Evolutionary conservation across 2,329 filamentous ascomycete species (phyloP), one percentile per base, ranked within the genome.

Genomic region (Bisporella sp.): DNA sequence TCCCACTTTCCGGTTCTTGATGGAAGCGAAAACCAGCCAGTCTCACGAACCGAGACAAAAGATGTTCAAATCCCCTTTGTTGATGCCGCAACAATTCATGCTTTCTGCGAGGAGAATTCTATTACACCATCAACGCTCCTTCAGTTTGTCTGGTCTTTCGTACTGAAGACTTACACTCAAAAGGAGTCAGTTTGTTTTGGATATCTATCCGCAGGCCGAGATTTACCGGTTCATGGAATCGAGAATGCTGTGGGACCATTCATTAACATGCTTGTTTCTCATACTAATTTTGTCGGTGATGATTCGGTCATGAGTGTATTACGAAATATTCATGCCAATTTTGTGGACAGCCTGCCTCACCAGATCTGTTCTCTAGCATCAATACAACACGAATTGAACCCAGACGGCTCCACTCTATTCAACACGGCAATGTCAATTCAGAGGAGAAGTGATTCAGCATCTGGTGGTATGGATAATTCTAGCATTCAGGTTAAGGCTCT

Each of bases 321-420:
- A 7, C 33, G 54, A 5, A 35, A 37, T 9, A 50, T 68, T 5
- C 66, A 68, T 49, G 58, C 62, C 28, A 52, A 59, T 4, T 64
- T 66, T 13, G 62, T 69, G 6, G 51, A 60, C 1, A 65, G 67
- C 1, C 51, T 69, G 0, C 59, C 65, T 9, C 56, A 62, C 13
- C 52, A 54, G 49, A 69, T 64, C 49, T 72, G 69, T 56, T 74
- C 73, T 2, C 59, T 72, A 6, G 68, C 69, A 6, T 64, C 67
- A 43, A 67, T 71, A 9, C 68, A 71, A 45, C 46, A 50, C 31
- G 28, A 29, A n/a, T 32, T 56, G 9, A 31, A 41, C 29, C 31
- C 52, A n/a, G 49, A 43, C 13, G 44, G 49, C 12, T 21, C 21
- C 42, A 31, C 43, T 45, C 31, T 45, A 11, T 45, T 45, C 21